Percentiles rank a stretch among this genome's conserved stretches.
These are phyloP conservation scores for Fagopyrum tataricum DNA, from an alignment of 148 eudicot species.

Conservation along the genomic window DNA sequence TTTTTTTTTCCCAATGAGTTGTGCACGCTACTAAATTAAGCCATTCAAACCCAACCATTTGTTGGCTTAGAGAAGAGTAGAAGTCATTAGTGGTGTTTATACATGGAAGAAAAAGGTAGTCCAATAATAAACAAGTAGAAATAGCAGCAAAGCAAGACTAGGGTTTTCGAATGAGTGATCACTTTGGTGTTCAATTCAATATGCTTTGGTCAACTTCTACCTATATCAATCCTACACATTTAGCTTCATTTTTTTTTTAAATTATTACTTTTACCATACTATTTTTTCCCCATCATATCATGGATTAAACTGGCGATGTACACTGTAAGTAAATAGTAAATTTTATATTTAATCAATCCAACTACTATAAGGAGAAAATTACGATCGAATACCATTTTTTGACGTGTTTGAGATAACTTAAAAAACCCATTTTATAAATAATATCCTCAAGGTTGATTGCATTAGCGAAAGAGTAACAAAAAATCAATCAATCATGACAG, in stretches of 20 bases:
- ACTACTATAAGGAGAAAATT: background rate
- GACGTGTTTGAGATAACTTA: too few species aligned
- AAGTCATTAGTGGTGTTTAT: background rate
- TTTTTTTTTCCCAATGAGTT: too few species aligned
- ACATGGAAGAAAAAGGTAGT: background rate
- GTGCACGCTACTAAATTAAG: too few species aligned
- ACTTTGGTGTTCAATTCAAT: background rate
- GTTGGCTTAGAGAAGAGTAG: background rate
- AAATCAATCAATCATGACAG: too few species aligned
- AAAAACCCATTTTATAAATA: too few species aligned
- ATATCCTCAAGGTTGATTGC: too few species aligned
- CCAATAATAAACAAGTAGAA: background rate
- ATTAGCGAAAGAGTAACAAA: too few species aligned
- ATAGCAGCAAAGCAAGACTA: background rate
- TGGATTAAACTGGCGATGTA: background rate
- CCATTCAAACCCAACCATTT: too few species aligned
- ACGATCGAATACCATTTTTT: background rate
- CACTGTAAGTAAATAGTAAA: background rate
- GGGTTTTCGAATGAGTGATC: background rate
- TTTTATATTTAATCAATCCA: background rate
- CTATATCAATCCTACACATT: background rate
- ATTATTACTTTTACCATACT: background rate
- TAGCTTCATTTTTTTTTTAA: background rate
- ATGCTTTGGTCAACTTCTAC: conserved; percentile 4
- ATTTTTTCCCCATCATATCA: background rate